Conservation (phyloP, 805 yeast genomes). For the Metschnikowia santaceciliae region DNA sequence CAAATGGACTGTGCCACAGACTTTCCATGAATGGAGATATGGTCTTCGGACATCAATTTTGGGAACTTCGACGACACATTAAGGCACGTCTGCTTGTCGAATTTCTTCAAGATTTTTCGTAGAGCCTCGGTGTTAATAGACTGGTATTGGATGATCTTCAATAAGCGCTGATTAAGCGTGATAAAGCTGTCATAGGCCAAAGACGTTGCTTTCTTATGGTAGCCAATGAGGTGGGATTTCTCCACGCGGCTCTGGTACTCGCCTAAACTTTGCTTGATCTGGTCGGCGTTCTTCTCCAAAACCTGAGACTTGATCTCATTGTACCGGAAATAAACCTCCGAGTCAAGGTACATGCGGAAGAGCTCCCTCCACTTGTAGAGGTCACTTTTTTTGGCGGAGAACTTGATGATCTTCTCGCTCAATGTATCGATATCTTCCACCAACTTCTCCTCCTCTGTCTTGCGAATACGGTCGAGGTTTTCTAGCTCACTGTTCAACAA, state of each 20-base stretch:
- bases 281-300: constrained; percentile 43
- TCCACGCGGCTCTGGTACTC: constrained; percentile 40
- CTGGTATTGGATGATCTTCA: constrained; percentile 58
- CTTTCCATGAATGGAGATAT: constrained; percentile 41
- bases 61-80: constrained; percentile 47
- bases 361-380: constrained; percentile 68
- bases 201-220: constrained; percentile 45
- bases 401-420: constrained; percentile 24
- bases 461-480: constrained; percentile 42
- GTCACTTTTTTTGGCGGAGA: constrained; percentile 43
- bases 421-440: constrained; percentile 40
- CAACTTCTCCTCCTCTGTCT: constrained; percentile 41
- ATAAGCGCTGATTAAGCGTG: constrained; percentile 48
- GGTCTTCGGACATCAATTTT: constrained; percentile 36
- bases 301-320: constrained; percentile 40
- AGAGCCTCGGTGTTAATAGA: constrained; percentile 61
- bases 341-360: constrained; percentile 60
- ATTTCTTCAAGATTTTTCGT: constrained; percentile 66
- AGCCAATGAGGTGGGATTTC: constrained; percentile 34
- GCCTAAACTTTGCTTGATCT: constrained; percentile 42
- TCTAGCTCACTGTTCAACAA: constrained; percentile 54
- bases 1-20: constrained; percentile 54
- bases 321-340: constrained; percentile 57
- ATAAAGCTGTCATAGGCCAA: constrained; percentile 49
- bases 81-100: constrained; percentile 66